Evolutionary conservation across 2,329 filamentous ascomycete genomes (phyloP), one percentile per base, ranked within the genome.

Genomic region (Aspergillus sp.): DNA sequence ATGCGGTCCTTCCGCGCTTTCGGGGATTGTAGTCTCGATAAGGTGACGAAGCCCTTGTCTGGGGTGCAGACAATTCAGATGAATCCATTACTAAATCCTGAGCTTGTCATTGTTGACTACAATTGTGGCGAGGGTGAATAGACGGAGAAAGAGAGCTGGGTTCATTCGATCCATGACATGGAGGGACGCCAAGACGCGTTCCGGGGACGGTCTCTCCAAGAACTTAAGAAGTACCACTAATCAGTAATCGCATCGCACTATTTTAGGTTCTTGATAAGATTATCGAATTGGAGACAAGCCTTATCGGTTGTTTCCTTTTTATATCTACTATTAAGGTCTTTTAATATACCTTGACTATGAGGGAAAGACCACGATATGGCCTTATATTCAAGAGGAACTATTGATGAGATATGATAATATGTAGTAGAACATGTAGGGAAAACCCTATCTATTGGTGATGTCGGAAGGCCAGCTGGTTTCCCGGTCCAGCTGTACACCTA

Each of bases 1-100:
- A 79, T 8, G 77, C 77, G 1, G 77, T 79, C 35, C 77, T 70
- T 17, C 74, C 76, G 52, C 77, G 73, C 63, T 79, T 79, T 21
- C 76, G 72, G n/a, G 75, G 75, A 58, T 79, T 79, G 52, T 72
- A 60, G 45, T 73, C 70, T 58, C 62, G 64, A 6, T 66, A 65
- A 15, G 60, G 59, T n/a, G 67, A 67, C 54, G 65, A 60, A 19
- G 51, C 48, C 52, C 63, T 67, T 19, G 64, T 62, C 55, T 67
- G 66, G 21, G 56, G 27, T 14, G 61, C 55, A 21, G 64, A 64
- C 23, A 62, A 59, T 27, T 59, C 64, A 44, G 59, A 58, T 35
- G 61, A 60, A 46, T 68, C 62, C 64, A 67, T 67, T 31, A 31
- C 46, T 15, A 41, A 24, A 44, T 11, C 33, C 12, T 37, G 17